Conservation (phyloP, 208 protist species). For the Porcisia deanei region DNA sequence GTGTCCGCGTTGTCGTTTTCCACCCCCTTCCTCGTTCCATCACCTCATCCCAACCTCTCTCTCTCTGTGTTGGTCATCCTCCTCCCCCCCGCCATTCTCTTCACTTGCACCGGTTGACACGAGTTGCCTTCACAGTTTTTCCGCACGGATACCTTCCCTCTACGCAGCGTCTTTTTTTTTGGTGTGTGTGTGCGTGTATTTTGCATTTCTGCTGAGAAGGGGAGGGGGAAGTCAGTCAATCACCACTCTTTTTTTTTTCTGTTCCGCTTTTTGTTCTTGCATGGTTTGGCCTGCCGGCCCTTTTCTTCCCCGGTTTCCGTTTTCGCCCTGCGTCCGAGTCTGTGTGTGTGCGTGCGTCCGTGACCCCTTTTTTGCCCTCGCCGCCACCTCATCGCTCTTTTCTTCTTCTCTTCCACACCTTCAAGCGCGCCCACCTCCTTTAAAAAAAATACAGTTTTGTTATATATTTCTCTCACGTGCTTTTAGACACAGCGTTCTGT, state of each 20-base stretch:
- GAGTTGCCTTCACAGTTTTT: background rate
- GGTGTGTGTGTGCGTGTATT: background rate
- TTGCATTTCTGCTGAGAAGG: background rate
- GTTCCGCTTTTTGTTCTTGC: background rate
- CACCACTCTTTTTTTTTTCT: background rate
- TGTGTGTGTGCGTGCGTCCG: background rate
- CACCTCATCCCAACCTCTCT: background rate
- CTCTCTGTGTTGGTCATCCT: no score
- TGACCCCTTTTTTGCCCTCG: no score
- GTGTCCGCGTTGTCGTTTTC: background rate
- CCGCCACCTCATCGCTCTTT: no score
- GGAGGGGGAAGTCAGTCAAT: no score
- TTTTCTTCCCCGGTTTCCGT: background rate
- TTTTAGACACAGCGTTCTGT: background rate
- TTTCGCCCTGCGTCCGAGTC: constrained; percentile 9
- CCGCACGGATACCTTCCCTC: background rate
- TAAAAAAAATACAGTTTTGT: background rate
- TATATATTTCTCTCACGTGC: background rate
- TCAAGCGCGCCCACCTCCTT: no score
- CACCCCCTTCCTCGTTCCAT: background rate
- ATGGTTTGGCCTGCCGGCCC: background rate
- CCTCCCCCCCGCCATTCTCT: background rate
- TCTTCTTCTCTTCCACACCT: no score
- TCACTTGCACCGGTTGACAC: background rate
- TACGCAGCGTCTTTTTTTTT: background rate